Conservation (phyloP, 73 alveolate species). For the Symbiodinium pilosum region DNA sequence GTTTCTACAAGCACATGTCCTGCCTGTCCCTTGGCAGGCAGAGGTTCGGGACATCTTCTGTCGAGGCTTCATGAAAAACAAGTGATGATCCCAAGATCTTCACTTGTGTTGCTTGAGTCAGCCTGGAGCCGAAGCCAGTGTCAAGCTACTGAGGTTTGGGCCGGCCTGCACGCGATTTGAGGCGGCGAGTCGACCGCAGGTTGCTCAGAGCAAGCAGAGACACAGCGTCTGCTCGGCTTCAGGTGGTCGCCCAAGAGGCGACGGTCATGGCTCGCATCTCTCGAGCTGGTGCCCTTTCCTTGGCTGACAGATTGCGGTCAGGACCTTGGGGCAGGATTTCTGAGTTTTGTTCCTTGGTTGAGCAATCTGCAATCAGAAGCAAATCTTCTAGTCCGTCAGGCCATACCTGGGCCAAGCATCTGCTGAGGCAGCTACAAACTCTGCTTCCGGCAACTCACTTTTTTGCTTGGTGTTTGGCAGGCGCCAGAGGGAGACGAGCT, state of each 20-base stretch:
- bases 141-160: constrained; percentile 35
- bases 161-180: constrained; percentile 54
- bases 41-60: constrained; percentile 80
- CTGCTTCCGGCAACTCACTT: not conserved
- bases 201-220: not conserved
- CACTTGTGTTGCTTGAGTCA: no score
- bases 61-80: constrained; percentile 60
- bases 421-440: not conserved
- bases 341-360: no score
- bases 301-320: constrained; percentile 66
- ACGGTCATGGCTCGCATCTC: constrained; percentile 33
- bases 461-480: not conserved
- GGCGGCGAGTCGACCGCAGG: not conserved
- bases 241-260: constrained; percentile 80
- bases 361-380: no score
- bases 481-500: constrained; percentile 9
- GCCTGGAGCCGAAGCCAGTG: not conserved
- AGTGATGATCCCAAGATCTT: no score
- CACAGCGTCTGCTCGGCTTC: not conserved
- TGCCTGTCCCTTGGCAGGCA: not conserved
- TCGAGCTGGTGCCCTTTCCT: constrained; percentile 50
- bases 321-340: not conserved
- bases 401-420: constrained; percentile 61
- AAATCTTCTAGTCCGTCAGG: constrained; percentile 4
- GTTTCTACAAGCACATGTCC: no score